Conservation (phyloP, 208 protist species). For the Acanthamoeba lenticulata region DNA sequence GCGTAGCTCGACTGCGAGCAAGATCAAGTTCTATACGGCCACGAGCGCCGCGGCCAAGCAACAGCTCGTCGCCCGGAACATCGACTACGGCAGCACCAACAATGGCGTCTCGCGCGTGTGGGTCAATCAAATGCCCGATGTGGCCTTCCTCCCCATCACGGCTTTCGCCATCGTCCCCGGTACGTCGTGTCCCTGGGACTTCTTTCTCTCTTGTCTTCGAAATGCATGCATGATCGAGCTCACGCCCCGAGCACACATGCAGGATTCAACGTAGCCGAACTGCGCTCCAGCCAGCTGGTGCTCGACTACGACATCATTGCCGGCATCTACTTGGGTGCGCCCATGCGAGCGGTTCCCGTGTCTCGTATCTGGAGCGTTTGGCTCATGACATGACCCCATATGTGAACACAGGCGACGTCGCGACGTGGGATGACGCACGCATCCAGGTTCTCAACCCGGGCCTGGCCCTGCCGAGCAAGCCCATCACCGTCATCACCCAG, state of each 20-base stretch:
- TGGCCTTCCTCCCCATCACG: background rate
- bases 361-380: no score
- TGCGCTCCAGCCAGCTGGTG: background rate
- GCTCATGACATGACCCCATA: no score
- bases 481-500: no score
- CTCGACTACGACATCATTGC: background rate
- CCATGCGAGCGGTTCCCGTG: no score
- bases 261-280: background rate
- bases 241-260: background rate
- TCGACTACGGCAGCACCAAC: slow-evolving; percentile 1
- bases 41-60: background rate
- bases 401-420: no score
- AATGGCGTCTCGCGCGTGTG: background rate
- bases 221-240: no score
- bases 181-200: background rate
- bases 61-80: background rate
- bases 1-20: background rate
- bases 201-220: no score
- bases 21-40: background rate
- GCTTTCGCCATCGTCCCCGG: background rate
- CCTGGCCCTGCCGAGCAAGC: no score
- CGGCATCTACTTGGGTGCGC: no score
- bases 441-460: no score
- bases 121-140: background rate
- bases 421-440: no score